A percentile compares a stretch with the other conserved stretches of the same genome.
Conservation (phyloP, 208 protist genomes). For the Endotrypanum monterogeii region DNA sequence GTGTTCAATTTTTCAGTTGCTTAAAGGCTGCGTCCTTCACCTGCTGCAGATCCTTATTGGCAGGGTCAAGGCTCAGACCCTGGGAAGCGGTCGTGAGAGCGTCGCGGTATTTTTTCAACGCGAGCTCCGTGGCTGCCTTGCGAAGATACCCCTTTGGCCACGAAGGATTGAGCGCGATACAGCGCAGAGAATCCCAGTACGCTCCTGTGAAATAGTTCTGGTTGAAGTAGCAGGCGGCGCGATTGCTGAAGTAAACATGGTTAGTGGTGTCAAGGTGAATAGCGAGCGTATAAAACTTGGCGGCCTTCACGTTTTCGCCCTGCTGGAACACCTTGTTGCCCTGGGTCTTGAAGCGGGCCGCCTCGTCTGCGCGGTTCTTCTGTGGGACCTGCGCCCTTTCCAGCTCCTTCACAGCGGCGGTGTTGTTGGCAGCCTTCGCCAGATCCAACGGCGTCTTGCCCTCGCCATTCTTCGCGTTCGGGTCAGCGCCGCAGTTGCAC, state of each 20-base stretch:
- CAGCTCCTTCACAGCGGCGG: slow-evolving; percentile 65
- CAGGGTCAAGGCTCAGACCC: slow-evolving; percentile 66
- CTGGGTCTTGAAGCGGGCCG: slow-evolving; percentile 79
- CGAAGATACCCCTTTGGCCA: slow-evolving; percentile 95
- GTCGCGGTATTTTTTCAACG: slow-evolving; percentile 67
- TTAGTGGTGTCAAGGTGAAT: slow-evolving; percentile 88
- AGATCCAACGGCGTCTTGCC: slow-evolving; percentile 59
- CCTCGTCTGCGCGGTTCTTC: slow-evolving; percentile 59
- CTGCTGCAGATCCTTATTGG: slow-evolving; percentile 67
- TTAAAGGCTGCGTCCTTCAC: slow-evolving; percentile 66
- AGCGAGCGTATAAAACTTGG: slow-evolving; percentile 92
- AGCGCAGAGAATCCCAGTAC: slow-evolving; percentile 88
- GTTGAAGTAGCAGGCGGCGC: slow-evolving; percentile 92
- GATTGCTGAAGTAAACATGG: slow-evolving; percentile 93
- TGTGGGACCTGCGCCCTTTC: slow-evolving; percentile 50
- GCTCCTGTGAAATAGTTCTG: slow-evolving; percentile 80
- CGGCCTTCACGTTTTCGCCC: slow-evolving; percentile 90
- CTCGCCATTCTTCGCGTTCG: slow-evolving; percentile 58
- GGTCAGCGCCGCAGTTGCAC: slow-evolving; percentile 68
- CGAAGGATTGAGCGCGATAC: slow-evolving; percentile 77
- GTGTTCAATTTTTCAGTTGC: slow-evolving; percentile 42
- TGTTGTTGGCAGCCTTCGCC: slow-evolving; percentile 46
- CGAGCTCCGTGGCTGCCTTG: slow-evolving; percentile 76
- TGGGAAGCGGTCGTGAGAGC: slow-evolving; percentile 54
- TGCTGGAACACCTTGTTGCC: slow-evolving; percentile 90